Conservation (phyloP, 176 grass and related monocot species). For the Stipa capillata region DNA sequence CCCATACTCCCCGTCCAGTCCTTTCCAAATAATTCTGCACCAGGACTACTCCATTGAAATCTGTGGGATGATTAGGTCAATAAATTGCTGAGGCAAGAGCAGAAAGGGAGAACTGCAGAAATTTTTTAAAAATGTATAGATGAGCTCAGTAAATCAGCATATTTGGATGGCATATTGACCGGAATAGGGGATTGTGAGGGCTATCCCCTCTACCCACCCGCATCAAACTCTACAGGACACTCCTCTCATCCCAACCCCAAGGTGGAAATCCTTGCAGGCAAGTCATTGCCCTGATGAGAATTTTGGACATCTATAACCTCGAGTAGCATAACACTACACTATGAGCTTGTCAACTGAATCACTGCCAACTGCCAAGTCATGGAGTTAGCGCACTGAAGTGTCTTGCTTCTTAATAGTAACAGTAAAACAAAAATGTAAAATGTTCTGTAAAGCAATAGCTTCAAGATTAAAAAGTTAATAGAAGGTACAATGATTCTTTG, state of each 20-base stretch:
- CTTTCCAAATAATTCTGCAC: conserved; percentile 98
- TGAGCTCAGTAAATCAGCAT: neutral
- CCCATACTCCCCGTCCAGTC: conserved; percentile 80
- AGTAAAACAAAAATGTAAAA: neutral
- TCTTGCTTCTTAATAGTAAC: neutral
- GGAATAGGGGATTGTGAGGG: neutral
- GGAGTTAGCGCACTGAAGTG: neutral
- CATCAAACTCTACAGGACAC: neutral
- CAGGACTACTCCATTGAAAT: conserved; percentile 97
- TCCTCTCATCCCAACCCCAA: neutral
- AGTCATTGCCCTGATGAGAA: neutral
- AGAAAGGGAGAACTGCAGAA: neutral
- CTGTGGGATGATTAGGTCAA: conserved; percentile 31
- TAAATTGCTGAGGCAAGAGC: conserved; percentile 2
- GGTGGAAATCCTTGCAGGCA: neutral
- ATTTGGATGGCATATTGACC: neutral
- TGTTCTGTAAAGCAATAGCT: neutral
- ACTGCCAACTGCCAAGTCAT: neutral
- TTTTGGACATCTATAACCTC: neutral
- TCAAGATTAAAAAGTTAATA: neutral
- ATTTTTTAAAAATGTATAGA: neutral
- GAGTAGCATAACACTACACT: neutral
- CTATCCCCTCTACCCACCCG: neutral
- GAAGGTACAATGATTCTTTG: neutral
- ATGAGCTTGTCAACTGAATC: neutral